Base-by-base conservation (phyloP, 169 alveolate genomes). In the Plasmodium gaboni region DNA sequence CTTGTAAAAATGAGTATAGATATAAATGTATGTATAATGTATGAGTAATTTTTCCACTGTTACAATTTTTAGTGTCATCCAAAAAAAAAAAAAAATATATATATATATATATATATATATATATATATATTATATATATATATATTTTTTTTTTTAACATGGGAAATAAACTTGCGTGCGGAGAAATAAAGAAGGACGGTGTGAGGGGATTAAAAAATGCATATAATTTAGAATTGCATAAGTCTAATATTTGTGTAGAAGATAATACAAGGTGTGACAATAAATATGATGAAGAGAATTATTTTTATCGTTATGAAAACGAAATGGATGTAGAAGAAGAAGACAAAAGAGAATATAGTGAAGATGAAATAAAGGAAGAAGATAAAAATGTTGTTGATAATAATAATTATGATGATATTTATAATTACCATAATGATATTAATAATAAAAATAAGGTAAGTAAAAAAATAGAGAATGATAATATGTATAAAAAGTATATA, bases 91-190 rank as follows among this genome's bases (percentile, higher is more conserved):
- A 28, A 28, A 26, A 26, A 26, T 26, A 26, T 26, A 26, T 26
- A 26, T 3, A 32, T 32, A 32, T 32, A 32, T 32, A 32, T 32
- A 32, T 38, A 38, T 38, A 38, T 38, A 38, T 38, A 38, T 38
- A 38, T 38, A 38, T 38, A 38, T 38, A 38, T 38, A 38, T 38
- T 38, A 32, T 32, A 32, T 32, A 32, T 32, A 32, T 32, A 32
- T n/a, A n/a, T n/a, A n/a, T 19, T 19, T 19, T 0, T 19, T 19
- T 19, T 13, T 53, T 0, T 55, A 74, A 57, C 3, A 80, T 80
- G 90, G 90, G 90, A 67, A 80, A 80, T 48, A 57, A 80, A 42
- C 69, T 78, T 17, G 53, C 73, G 53, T 80, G 90, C 38, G 80
- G 38, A 24, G 83, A 80, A 55, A 38, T 80, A 61, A 80, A 53